Evolutionary conservation across 108 stramenopile genomes (phyloP), one percentile per base, ranked within the genome.

Genomic region (Conticribra guillardii): DNA sequence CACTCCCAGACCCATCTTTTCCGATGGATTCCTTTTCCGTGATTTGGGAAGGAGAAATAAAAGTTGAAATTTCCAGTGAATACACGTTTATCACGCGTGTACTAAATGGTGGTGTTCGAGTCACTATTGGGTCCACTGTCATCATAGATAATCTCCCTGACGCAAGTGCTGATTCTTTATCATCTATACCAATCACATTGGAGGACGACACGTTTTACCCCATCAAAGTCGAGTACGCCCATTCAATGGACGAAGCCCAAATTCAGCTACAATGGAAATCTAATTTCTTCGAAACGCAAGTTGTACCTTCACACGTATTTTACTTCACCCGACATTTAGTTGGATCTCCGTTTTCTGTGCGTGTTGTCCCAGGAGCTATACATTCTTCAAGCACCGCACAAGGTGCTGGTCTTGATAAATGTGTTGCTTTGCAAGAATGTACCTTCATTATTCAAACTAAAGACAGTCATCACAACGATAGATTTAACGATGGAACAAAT

Each of bases 21-120:
- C 89, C 94, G 0, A 71, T 74, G 19, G 91, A 92, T 64, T 91
- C 71, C 15, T 95, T 88, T 75, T 87, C 87, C 11, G 74, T 83
- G n/a, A 31, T 45, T 29, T 88, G 89, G 89, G 67, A 61, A 1
- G 94, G 94, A 15, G 82, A 75, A 31, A 9, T 95, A 5, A 44
- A 73, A 37, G 69, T 63, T 8, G 85, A 71, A 1, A 48, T 23
- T 24, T 46, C 84, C 27, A 85, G 81, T 29, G 62, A 58, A 1
- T 80, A 85, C 58, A 57, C 61, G 24, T 76, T 95, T 30, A 55
- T 29, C 17, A 64, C 88, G 11, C 37, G 37, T 9, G 33, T 49
- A 16, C 67, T 84, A 18, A 72, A 89, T 54, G 77, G 81, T 18
- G 54, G 59, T 0, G 75, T 68, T 11, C 31, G 72, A 21, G 52